Conservation (phyloP, 768 basidiomycete species). For the Tricholoma sp. region DNA sequence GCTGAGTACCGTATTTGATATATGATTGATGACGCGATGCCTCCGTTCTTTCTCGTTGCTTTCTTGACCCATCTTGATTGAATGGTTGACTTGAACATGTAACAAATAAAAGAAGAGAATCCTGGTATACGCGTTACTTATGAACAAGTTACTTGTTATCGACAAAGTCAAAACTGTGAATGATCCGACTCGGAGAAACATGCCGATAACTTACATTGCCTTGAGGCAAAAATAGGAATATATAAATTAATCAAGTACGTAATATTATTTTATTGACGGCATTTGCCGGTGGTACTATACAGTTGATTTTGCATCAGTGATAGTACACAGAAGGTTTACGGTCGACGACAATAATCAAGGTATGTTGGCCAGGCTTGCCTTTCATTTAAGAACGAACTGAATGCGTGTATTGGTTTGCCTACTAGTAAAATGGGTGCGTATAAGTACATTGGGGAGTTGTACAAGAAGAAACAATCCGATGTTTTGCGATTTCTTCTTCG, state of each 20-base stretch:
- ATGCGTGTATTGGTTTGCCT: slow-evolving; percentile 4
- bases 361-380: slow-evolving; percentile 19
- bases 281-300: slow-evolving; percentile 32
- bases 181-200: no score
- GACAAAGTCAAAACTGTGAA: no score
- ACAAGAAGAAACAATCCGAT: slow-evolving; percentile 98
- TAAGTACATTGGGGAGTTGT: slow-evolving; percentile 95
- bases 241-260: neutral
- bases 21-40: no score
- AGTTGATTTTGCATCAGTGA: slow-evolving; percentile 31
- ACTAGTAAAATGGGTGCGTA: slow-evolving; percentile 82
- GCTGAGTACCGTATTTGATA: no score
- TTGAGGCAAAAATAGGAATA: no score
- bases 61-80: no score
- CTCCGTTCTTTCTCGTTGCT: no score
- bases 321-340: slow-evolving; percentile 19
- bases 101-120: no score
- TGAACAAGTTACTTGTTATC: no score
- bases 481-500: slow-evolving; percentile 97
- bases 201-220: no score
- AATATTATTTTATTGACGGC: slow-evolving; percentile 14
- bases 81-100: no score
- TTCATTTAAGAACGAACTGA: neutral
- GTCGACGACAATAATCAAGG: slow-evolving; percentile 35
- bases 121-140: no score